Base-by-base conservation (phyloP, 1,284 basidiomycete species). In the Trametes pubescens region DNA sequence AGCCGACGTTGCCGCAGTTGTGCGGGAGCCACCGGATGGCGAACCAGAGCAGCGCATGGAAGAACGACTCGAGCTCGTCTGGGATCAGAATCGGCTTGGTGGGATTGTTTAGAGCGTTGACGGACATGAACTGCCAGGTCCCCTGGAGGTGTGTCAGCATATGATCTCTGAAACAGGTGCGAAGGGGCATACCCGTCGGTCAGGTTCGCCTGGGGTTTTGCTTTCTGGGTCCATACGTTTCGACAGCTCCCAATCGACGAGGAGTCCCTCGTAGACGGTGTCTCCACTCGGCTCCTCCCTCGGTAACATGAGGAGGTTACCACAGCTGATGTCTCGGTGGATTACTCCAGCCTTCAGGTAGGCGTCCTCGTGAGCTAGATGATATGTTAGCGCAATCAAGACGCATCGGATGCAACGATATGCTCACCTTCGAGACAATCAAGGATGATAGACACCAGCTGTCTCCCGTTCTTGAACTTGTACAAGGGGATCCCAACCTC, bases 401-500 rank as follows among this genome's bases (percentile, higher is more conserved):
- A n/a, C 6, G 32, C 10, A 0, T 18, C 18, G 10, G 34, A 14
- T 21, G 0, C 11, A 48, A 24, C 16, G 1, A 54, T 34, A 0
- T 18, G 22, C 4, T 22, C 21, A 60, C 59, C 59, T 8, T 11
- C 6, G 18, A 56, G 1, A 11, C 29, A 37, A 34, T n/a, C 24
- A 4, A 24, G 4, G 46, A 61, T 2, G 2, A 43, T 26, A 1
- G 13, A 21, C 2, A 59, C 48, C 2, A 66, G 49, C 21, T 59
- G 29, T 2, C 21, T 29, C 3, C 47, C 59, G 35, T 48, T 53
- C 13, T 14, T 29, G 34, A 66, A 58, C 21, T 48, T 13, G 7
- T 16, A 7, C 47, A 70, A 29, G 38, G 71, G 62, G 49, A 65
- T 16, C 48, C 71, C 55, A 60, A 73, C 62, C 55, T 73, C 52